Base-by-base conservation (phyloP, 2,329 filamentous ascomycete species). In the Calonectria naviculata region DNA sequence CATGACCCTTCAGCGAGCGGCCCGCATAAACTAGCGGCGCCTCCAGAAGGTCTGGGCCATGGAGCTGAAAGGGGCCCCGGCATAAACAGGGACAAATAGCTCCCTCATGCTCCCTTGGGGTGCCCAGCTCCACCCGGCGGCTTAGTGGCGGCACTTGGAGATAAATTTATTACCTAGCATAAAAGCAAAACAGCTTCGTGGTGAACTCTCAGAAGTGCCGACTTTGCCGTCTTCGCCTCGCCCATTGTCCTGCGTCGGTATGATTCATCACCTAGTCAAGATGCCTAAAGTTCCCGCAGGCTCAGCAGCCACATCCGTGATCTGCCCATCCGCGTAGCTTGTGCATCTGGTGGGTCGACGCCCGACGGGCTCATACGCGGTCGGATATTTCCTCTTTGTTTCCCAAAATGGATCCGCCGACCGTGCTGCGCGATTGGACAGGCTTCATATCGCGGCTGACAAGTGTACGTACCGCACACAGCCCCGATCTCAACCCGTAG, bases 21-120 rank as follows among this genome's bases (percentile, higher is more conserved):
- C 52, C 52, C 52, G 52, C 52, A 58, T 58, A 58, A 58, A 58
- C 52, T 58, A 58, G 52, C 52, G 52, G 52, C 52, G 52, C 52
- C 52, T 58, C 31, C 19, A 10, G 8, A 24, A 58, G 52, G 52
- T 58, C 52, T 58, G 21, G 52, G 52, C 52, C 52, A 58, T 13
- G 52, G 31, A 58, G 52, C 52, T 58, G 52, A 58, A 15, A 21
- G 29, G n/a, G 19, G 42, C 42, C 42, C 42, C 42, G n/a, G 42
- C n/a, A 46, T 46, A 24, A 24, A 8, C 12, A 21, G 3, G 9
- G 17, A 46, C n/a, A 46, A 24, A 24, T 24, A 46, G 8, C n/a
- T 46, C 42, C n/a, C n/a, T n/a, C 21, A 46, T 46, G 42, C 42
- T 7, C n/a, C n/a, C n/a, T 46, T 21, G 13, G 21, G n/a, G 42